Evolutionary conservation across 805 yeast genomes (phyloP).

Genomic region (Spathaspora boniae): DNA sequence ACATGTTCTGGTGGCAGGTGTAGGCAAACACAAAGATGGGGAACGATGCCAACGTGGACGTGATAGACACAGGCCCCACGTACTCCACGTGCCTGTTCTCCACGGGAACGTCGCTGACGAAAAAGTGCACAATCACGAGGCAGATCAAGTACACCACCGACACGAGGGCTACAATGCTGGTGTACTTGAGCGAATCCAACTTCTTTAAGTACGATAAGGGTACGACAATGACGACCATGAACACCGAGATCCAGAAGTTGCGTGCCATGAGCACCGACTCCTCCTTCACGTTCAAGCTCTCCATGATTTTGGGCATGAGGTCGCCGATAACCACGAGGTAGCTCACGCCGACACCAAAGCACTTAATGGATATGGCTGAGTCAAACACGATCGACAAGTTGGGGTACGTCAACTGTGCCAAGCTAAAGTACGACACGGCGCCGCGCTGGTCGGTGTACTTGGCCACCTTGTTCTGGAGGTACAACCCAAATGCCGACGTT

Average conservation of each 20-base stretch:
- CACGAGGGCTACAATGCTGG: slow-evolving; percentile 65
- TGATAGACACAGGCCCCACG: slow-evolving; percentile 40
- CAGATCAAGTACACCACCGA: slow-evolving; percentile 63
- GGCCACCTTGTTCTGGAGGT: slow-evolving; percentile 58
- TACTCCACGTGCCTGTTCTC: slow-evolving; percentile 17
- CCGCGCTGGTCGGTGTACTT: slow-evolving; percentile 41
- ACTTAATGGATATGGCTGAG: slow-evolving; percentile 68
- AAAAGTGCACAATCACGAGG: slow-evolving; percentile 50
- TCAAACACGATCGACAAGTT: slow-evolving; percentile 68
- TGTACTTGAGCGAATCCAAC: slow-evolving; percentile 65
- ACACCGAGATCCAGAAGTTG: slow-evolving; percentile 52
- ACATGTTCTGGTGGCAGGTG: slow-evolving; percentile 80
- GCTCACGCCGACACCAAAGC: slow-evolving; percentile 73
- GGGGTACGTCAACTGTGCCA: slow-evolving; percentile 63
- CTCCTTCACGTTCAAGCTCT: slow-evolving; percentile 26
- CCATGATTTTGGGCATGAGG: slow-evolving; percentile 59
- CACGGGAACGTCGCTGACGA: slow-evolving; percentile 22
- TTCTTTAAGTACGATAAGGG: slow-evolving; percentile 63
- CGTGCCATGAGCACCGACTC: slow-evolving; percentile 28
- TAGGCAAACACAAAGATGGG: slow-evolving; percentile 77
- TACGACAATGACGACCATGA: slow-evolving; percentile 49
- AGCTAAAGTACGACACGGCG: slow-evolving; percentile 42
- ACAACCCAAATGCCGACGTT: slow-evolving; percentile 56
- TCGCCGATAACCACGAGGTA: slow-evolving; percentile 77
- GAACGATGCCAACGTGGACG: slow-evolving; percentile 53